These are phyloP conservation scores for Aspergillus kassunensis DNA, from an alignment of 495 filamentous ascomycete genomes.

Conservation along the genomic window DNA sequence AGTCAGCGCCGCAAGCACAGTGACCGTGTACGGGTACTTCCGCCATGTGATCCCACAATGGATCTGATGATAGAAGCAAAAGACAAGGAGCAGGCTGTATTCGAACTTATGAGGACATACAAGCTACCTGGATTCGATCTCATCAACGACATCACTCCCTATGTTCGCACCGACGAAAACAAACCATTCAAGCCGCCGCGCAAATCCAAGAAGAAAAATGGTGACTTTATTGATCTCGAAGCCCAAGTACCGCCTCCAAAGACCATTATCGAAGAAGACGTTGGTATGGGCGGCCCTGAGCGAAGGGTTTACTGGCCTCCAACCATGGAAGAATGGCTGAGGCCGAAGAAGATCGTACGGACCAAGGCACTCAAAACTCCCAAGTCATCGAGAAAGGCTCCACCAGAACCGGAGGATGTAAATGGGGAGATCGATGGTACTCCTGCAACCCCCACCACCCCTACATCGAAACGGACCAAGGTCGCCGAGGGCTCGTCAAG, in stretches of 20 bases:
- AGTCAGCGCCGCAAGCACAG: constrained; percentile 79
- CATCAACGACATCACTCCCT: constrained; percentile 75
- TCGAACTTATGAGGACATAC: constrained; percentile 86
- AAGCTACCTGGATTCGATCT: constrained; percentile 72
- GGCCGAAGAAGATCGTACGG: constrained; percentile 71
- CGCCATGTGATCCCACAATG: constrained; percentile 77
- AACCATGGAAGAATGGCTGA: constrained; percentile 86
- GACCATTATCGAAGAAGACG: constrained; percentile 60
- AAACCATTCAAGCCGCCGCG: constrained; percentile 50
- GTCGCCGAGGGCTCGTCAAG: constrained; percentile 17
- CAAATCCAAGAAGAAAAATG: constrained; percentile 42
- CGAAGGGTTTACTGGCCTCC: constrained; percentile 87
- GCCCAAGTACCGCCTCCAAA: constrained; percentile 40
- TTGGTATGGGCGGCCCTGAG: constrained; percentile 87
- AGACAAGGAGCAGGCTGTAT: constrained; percentile 96
- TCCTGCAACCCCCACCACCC: constrained; percentile 15
- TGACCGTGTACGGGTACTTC: constrained; percentile 69
- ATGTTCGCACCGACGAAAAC: constrained; percentile 76
- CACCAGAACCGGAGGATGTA: constrained; percentile 18
- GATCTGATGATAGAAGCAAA: constrained; percentile 99
- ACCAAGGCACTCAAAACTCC: constrained; percentile 38
- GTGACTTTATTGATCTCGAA: constrained; percentile 48
- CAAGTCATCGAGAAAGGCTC: constrained; percentile 21
- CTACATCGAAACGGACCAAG: background rate
- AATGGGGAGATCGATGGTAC: constrained; percentile 14